Evolutionary conservation across 345 rosid species (phyloP).

Genomic region (Eucalyptus polybractea): DNA sequence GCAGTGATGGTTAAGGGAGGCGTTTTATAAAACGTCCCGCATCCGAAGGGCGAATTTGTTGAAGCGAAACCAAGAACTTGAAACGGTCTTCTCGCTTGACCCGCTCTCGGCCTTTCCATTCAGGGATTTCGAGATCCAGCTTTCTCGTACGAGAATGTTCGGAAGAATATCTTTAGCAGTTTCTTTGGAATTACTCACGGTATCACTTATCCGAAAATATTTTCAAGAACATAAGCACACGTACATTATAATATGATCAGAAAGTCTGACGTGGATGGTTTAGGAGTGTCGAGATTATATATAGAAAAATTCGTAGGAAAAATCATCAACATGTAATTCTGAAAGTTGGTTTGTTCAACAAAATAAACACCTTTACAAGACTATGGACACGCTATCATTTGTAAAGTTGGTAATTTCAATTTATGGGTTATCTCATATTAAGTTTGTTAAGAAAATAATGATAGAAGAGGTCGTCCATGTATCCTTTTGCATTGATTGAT

Average conservation of each 20-base stretch:
- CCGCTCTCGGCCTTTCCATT: neutral
- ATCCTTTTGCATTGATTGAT: neutral
- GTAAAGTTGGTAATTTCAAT: neutral
- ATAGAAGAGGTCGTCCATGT: neutral
- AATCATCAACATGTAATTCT: neutral
- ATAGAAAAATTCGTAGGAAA: neutral
- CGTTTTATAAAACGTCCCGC: neutral
- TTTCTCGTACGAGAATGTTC: neutral
- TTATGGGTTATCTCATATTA: neutral
- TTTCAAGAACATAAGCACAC: neutral
- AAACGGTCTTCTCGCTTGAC: neutral
- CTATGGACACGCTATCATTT: neutral
- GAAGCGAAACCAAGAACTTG: neutral
- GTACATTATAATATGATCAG: neutral
- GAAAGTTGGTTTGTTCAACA: neutral
- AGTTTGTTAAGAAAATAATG: neutral
- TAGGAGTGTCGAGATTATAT: neutral
- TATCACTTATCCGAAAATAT: neutral
- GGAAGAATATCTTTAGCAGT: neutral
- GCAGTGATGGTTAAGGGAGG: neutral
- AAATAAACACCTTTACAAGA: neutral
- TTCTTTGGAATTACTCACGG: neutral
- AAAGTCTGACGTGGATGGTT: neutral
- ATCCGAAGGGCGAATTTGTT: neutral
- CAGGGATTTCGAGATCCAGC: neutral